Evolutionary conservation across 257 asterid species (phyloP).

Genomic region (Parsonsia alboflavescens): DNA sequence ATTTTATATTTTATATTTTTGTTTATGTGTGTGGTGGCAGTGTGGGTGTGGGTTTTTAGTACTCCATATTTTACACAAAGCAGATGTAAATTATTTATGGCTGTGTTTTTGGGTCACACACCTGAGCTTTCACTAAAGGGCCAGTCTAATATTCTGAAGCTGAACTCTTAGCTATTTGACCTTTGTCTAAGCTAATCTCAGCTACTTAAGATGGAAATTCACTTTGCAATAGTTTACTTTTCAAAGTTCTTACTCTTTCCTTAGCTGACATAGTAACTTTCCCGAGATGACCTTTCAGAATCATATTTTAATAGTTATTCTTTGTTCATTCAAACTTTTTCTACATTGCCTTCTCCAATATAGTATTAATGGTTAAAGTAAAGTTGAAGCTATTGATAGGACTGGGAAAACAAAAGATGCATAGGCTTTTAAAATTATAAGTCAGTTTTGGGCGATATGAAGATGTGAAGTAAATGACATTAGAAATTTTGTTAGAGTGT

Average conservation of each 20-base stretch:
- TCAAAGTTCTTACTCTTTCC: background rate
- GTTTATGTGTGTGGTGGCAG: background rate
- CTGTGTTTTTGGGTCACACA: background rate
- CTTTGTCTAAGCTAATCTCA: background rate
- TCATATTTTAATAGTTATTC: background rate
- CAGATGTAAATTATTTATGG: background rate
- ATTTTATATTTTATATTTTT: background rate
- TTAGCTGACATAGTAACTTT: background rate
- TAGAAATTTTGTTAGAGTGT: background rate
- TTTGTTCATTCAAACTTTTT: background rate
- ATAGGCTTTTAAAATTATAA: background rate
- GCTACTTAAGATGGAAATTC: background rate
- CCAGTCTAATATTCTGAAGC: background rate
- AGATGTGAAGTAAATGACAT: background rate
- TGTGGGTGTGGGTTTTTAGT: background rate
- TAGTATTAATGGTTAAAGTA: background rate
- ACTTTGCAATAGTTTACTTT: background rate
- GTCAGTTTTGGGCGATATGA: background rate
- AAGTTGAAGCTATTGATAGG: background rate
- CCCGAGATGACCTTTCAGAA: background rate
- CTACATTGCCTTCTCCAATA: background rate
- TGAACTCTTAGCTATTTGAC: background rate
- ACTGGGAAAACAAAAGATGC: background rate
- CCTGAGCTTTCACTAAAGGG: background rate
- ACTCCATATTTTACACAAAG: background rate